Percentiles rank a stretch among this genome's conserved stretches.
Conservation (phyloP, 371 early-diverging fungal genomes). For the Rhizomucor pusillus region DNA sequence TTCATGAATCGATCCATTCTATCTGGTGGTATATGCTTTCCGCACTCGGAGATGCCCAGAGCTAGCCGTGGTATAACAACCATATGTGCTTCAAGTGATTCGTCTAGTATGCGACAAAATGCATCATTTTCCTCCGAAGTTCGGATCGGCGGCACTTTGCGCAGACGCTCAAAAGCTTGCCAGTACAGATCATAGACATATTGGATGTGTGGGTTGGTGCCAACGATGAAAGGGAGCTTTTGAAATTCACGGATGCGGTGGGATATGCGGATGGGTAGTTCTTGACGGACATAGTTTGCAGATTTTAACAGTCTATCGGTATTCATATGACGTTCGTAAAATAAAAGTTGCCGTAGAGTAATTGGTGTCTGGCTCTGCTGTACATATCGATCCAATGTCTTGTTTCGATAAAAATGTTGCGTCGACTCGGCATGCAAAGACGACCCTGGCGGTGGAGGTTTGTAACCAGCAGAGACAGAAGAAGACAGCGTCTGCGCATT, state of each 20-base stretch:
- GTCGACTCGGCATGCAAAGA: conserved; percentile 2
- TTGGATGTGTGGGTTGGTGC: conserved; percentile 79
- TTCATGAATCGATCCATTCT: conserved; percentile 77
- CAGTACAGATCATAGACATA: conserved; percentile 77
- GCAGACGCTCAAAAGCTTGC: conserved; percentile 77
- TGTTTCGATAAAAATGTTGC: conserved; percentile 72
- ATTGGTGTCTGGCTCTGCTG: conserved; percentile 68
- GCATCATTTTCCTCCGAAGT: conserved; percentile 67
- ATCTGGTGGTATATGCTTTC: conserved; percentile 52
- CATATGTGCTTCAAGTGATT: conserved; percentile 64
- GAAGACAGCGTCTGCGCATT: too few relatives aligned
- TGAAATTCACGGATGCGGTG: conserved; percentile 83
- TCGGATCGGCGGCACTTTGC: conserved; percentile 57
- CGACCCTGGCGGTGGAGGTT: neutral
- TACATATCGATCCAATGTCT: conserved; percentile 71
- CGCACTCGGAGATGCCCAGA: conserved; percentile 74
- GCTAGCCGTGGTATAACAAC: conserved; percentile 82
- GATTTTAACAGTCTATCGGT: conserved; percentile 69
- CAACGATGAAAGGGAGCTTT: conserved; percentile 79
- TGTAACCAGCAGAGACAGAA: neutral
- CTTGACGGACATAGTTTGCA: conserved; percentile 81
- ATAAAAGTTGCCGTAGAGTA: conserved; percentile 79
- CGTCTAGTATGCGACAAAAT: conserved; percentile 66
- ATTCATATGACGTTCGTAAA: conserved; percentile 77
- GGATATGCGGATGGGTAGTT: conserved; percentile 84